Percentiles rank a stretch among this genome's conserved stretches.
Evolutionary conservation across 352 stramenopile species (phyloP).

Genomic region (Phytophthora pisi): DNA sequence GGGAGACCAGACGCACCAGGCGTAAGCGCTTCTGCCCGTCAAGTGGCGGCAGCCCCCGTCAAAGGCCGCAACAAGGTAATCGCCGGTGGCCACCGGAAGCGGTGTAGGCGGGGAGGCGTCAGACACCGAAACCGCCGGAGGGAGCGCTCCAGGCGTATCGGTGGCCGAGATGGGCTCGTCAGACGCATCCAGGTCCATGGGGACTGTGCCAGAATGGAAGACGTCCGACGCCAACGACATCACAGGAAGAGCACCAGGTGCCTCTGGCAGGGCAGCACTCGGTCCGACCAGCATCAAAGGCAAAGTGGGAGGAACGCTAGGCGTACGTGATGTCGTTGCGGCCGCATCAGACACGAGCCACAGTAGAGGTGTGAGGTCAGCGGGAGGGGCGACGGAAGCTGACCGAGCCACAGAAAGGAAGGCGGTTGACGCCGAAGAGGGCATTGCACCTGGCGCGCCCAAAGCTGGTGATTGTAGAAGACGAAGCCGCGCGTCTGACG

Average conservation of each 20-base stretch:
- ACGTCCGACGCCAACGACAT: background rate
- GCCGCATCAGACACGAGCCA: background rate
- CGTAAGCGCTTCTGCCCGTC: slow-evolving; percentile 4
- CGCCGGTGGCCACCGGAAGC: background rate
- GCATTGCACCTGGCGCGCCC: too few species aligned
- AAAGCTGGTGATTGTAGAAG: background rate
- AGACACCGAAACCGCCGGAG: background rate
- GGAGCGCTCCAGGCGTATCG: background rate
- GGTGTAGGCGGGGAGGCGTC: background rate
- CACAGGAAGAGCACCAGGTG: background rate
- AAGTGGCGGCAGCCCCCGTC: slow-evolving; percentile 2
- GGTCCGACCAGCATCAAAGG: background rate
- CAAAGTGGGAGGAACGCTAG: background rate
- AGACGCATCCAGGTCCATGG: background rate
- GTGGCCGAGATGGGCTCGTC: background rate
- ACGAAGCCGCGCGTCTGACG: background rate
- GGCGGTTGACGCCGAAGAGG: too few species aligned
- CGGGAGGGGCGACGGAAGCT: too few species aligned
- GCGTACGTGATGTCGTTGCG: background rate
- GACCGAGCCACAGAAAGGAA: too few species aligned
- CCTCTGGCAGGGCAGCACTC: background rate
- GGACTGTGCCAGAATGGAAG: background rate
- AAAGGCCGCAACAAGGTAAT: slow-evolving; percentile 8
- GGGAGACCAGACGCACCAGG: slow-evolving; percentile 24
- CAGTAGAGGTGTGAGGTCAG: too few species aligned